Evolutionary conservation across 164 flowering plant species (phyloP).

Genomic region (Chimonanthus praecox): DNA sequence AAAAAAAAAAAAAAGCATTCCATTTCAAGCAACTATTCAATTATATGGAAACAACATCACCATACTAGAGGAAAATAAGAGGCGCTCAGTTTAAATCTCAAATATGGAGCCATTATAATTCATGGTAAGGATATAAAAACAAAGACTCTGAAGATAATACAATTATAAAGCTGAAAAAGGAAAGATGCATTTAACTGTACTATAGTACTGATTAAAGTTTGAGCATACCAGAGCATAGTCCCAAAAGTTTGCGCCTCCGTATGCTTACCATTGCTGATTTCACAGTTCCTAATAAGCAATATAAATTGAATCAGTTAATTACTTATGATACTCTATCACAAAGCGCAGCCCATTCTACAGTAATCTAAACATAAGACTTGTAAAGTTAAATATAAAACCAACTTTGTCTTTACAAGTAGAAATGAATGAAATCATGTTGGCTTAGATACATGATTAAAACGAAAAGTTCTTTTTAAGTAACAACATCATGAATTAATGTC

Average conservation of each 20-base stretch:
- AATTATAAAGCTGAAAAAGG: too few species aligned
- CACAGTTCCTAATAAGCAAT: conserved; percentile 8
- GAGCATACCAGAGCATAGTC: conserved; percentile 55
- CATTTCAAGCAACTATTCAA: too few species aligned
- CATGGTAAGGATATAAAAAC: not conserved
- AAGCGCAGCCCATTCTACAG: not conserved
- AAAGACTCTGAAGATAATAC: not conserved
- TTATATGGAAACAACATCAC: too few species aligned
- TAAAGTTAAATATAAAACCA: too few species aligned
- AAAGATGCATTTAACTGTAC: not conserved
- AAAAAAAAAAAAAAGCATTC: too few species aligned
- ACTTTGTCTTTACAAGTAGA: not conserved
- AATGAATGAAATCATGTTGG: not conserved
- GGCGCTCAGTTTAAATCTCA: too few species aligned
- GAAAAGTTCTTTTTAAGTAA: too few species aligned
- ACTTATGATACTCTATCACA: not conserved
- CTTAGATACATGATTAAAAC: not conserved
- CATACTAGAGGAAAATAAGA: too few species aligned
- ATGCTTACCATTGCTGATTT: conserved; percentile 73
- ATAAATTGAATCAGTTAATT: conserved; percentile 12
- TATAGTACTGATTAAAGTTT: not conserved
- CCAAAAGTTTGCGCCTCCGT: conserved; percentile 73
- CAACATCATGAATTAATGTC: too few species aligned
- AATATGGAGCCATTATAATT: not conserved
- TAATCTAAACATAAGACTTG: not conserved